These are phyloP conservation scores for Xylaria polymorpha DNA, from an alignment of 2,329 filamentous ascomycete genomes.

Conservation along the genomic window DNA sequence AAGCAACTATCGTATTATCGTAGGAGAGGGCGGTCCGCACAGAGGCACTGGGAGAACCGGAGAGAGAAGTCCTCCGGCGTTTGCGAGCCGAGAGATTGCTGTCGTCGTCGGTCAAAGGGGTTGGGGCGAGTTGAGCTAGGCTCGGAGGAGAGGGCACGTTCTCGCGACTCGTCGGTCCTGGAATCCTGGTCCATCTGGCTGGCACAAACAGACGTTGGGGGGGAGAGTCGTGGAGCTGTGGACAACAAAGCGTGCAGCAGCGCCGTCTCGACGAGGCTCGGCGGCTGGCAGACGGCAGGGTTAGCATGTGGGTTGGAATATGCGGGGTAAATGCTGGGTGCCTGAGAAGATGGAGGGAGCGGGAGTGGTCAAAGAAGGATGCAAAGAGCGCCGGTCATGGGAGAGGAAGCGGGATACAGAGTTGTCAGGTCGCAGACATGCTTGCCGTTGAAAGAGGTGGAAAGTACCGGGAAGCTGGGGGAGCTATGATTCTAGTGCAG, in stretches of 20 bases:
- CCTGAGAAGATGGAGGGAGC: conserved; percentile 34
- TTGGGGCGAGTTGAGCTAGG: conserved; percentile 71
- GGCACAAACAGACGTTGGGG: conserved; percentile 53
- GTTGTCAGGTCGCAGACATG: conserved; percentile 20
- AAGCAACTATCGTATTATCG: conserved; percentile 48
- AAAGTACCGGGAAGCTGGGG: conserved; percentile 26
- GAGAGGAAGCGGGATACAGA: conserved; percentile 29
- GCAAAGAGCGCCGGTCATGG: conserved; percentile 38
- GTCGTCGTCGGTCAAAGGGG: conserved; percentile 70
- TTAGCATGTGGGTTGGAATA: conserved; percentile 66
- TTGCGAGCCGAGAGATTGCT: conserved; percentile 65
- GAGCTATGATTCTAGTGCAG: conserved; percentile 28
- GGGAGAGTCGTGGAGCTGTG: conserved; percentile 59
- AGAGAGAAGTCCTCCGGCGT: conserved; percentile 69
- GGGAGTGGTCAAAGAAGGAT: conserved; percentile 38
- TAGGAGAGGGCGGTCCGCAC: conserved; percentile 56
- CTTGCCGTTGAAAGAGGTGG: conserved; percentile 29
- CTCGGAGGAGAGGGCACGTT: conserved; percentile 71
- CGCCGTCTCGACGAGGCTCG: conserved; percentile 66
- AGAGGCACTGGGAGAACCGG: conserved; percentile 66
- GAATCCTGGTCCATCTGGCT: conserved; percentile 67
- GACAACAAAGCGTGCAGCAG: conserved; percentile 54
- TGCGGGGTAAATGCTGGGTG: conserved; percentile 40
- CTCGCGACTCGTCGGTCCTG: conserved; percentile 63
- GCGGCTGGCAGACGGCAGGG: conserved; percentile 59